Evolutionary conservation across 306 rosid genomes (phyloP), one percentile per base, ranked within the genome.

Genomic region (Morella rubra): DNA sequence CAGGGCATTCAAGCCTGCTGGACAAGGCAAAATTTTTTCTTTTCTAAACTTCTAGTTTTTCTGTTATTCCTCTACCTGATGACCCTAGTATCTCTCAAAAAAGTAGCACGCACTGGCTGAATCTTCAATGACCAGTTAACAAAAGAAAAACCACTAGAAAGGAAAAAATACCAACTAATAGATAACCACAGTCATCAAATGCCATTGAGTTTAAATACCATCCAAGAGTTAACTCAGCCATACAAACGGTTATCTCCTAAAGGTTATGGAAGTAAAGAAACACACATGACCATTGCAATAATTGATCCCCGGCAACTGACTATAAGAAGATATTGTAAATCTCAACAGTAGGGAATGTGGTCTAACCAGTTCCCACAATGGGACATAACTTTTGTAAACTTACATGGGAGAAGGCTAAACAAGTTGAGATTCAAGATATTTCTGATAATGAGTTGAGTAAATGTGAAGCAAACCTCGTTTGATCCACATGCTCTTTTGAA

Each of bases 401-500:
- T 60, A 27, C 16, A 5, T 11, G 44, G 66, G 27, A 60, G 16
- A 27, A 60, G 27, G 44, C 42, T 60, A 16, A 60, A 60, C 42
- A 24, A 27, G 44, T 60, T 22, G 65, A 40, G 16, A 58, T 22
- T 58, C 65, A 58, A 58, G 41, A 42, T 13, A 16, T 67, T 67
- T 67, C 71, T 42, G 24, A 67, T 14, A 42, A 40, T 44, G 67
- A 60, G 2, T 19, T 55, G 42, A 24, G 6, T 27, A 69, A 20
- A 56, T 67, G 41, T 14, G 74, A 75, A 62, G 80, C 85, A 72
- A 50, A 95, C 98, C 97, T 90, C 84, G 90, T 79, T 84, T 95
- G 2, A 95, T 95, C 98, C 97, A 95, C 96, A 95, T 88, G 87
- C 93, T 95, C 80, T 84, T 92, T 67, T 86, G 93, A 81, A 95